A percentile compares a stretch with the other conserved stretches of the same genome.
Conservation (phyloP, 1,139 yeast species). For the Geotrichum carabidarum region DNA sequence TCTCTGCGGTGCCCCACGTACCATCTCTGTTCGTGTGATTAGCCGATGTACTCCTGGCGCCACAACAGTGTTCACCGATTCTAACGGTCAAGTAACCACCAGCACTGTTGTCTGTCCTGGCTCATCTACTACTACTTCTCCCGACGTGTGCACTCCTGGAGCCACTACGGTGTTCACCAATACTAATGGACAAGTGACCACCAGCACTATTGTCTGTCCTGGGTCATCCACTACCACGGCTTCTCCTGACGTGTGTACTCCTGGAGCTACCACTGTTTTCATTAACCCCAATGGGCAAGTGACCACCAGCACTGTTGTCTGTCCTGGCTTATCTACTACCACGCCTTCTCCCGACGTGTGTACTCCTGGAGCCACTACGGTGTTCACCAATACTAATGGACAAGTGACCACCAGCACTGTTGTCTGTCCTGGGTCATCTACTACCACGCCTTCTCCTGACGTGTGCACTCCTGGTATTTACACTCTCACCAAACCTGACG, state of each 20-base stretch:
- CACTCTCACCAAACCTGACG: conserved; percentile 3
- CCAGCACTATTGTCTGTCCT: conserved; percentile 13
- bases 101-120: neutral
- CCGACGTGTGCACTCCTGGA: neutral
- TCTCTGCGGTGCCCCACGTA: neutral
- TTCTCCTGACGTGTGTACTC: neutral
- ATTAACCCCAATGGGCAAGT: too few species aligned
- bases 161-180: neutral
- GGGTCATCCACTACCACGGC: neutral
- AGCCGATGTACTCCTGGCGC: neutral
- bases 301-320: too few species aligned
- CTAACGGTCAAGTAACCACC: neutral
- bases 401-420: conserved; percentile 11
- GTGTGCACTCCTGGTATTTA: conserved; percentile 1
- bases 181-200: neutral
- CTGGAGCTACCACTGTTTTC: neutral
- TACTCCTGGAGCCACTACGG: neutral
- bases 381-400: neutral
- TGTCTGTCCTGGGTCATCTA: neutral
- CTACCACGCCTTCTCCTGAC: conserved; percentile 14
- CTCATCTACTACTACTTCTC: neutral
- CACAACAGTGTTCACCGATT: neutral
- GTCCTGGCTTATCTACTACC: too few species aligned
- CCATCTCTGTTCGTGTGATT: neutral
- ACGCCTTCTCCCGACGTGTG: neutral